These are phyloP conservation scores for Crithidia sp. DNA, from an alignment of 208 protist species.

Conservation along the genomic window DNA sequence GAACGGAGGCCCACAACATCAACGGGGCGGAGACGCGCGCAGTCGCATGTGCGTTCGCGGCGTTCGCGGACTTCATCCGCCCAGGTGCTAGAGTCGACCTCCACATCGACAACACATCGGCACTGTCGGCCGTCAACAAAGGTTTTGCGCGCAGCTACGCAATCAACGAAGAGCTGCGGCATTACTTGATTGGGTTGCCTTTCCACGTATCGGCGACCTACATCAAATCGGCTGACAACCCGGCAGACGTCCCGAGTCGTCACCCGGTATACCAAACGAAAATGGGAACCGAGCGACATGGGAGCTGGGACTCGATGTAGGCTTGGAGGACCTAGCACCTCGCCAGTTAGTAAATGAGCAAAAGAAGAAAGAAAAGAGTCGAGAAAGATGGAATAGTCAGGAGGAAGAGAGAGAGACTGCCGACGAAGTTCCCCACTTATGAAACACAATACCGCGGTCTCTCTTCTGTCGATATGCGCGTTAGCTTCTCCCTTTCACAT, in stretches of 20 bases:
- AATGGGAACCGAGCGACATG: constrained; percentile 12
- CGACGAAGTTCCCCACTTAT: too few relatives aligned
- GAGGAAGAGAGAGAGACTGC: too few relatives aligned
- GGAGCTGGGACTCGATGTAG: constrained; percentile 4
- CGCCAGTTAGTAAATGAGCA: background rate
- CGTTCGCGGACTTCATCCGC: background rate
- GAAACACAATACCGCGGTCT: too few relatives aligned
- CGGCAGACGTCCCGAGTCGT: constrained; percentile 12
- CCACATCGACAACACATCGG: constrained; percentile 34
- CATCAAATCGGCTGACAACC: constrained; percentile 6
- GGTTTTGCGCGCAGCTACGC: constrained; percentile 18
- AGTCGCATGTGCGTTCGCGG: constrained; percentile 16
- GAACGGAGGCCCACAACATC: constrained; percentile 17
- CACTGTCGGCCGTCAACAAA: constrained; percentile 13
- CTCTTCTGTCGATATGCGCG: too few relatives aligned
- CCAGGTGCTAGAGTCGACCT: constrained; percentile 4
- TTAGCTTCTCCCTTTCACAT: too few relatives aligned
- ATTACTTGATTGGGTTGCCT: background rate
- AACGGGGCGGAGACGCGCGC: constrained; percentile 27
- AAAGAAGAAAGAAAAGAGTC: background rate
- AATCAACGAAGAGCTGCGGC: constrained; percentile 3
- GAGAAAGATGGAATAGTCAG: too few relatives aligned
- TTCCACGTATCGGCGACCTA: constrained; percentile 7
- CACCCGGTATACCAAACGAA: constrained; percentile 8
- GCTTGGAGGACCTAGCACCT: background rate